Evolutionary conservation across 2,329 filamentous ascomycete genomes (phyloP).

Genomic region (Trichophyton simii): DNA sequence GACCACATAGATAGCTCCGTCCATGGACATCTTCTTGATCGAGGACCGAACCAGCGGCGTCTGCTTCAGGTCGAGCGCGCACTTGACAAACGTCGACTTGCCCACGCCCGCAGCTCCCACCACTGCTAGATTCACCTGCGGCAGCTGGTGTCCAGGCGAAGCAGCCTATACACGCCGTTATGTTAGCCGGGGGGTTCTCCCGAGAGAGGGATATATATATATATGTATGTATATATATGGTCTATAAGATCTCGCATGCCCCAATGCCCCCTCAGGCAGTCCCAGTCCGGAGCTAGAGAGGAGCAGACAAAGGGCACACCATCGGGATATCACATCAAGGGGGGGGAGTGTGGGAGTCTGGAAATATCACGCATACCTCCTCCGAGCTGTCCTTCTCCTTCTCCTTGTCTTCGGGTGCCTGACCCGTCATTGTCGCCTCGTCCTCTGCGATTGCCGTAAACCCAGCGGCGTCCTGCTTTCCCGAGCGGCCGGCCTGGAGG

Average conservation of each 20-base stretch:
- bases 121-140: conserved; percentile 47
- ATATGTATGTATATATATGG: too few relatives aligned
- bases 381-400: neutral
- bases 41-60: conserved; percentile 29
- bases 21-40: conserved; percentile 45
- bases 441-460: conserved; percentile 4
- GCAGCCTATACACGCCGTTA: conserved; percentile 5
- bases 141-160: conserved; percentile 26
- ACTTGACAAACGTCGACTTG: conserved; percentile 48
- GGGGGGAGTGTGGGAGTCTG: too few relatives aligned
- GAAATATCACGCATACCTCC: neutral
- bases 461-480: neutral
- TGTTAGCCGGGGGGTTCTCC: neutral
- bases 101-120: conserved; percentile 43
- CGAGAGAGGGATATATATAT: too few relatives aligned
- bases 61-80: conserved; percentile 42
- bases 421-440: neutral
- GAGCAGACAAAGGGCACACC: too few relatives aligned
- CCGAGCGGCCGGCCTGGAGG: neutral
- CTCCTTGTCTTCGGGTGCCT: neutral
- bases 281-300: neutral
- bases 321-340: too few relatives aligned
- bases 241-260: too few relatives aligned
- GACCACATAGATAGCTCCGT: conserved; percentile 44
- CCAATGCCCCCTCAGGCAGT: too few relatives aligned